Conservation (phyloP, 257 asterid species). For the Solanum bukasovii region DNA sequence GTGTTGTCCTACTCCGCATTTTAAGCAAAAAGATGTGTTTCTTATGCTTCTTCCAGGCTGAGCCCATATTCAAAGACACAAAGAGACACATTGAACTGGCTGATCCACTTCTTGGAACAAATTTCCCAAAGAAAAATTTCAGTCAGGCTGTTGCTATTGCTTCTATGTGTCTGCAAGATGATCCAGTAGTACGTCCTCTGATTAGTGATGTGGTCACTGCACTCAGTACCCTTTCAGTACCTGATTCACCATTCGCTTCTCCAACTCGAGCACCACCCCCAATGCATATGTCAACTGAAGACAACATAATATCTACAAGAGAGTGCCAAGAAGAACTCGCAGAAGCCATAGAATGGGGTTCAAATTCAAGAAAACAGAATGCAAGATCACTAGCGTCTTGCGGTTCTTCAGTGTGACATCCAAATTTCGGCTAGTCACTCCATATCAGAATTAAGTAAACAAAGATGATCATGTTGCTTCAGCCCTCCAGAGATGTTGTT, state of each 20-base stretch:
- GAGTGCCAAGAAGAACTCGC: slow-evolving; percentile 60
- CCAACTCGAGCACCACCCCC: slow-evolving; percentile 8
- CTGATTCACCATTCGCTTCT: slow-evolving; percentile 18
- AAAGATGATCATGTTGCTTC: not conserved
- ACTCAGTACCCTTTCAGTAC: slow-evolving; percentile 54
- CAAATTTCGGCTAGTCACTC: not conserved
- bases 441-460: not conserved
- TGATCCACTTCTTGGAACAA: slow-evolving; percentile 53
- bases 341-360: slow-evolving; percentile 88
- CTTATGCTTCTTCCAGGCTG: slow-evolving; percentile 29
- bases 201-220: slow-evolving; percentile 89
- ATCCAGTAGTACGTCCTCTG: slow-evolving; percentile 45
- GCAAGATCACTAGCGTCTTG: slow-evolving; percentile 2
- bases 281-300: not conserved
- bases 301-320: not conserved
- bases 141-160: slow-evolving; percentile 74
- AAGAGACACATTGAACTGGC: slow-evolving; percentile 40
- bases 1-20: not conserved
- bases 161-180: slow-evolving; percentile 81
- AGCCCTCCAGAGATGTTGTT: not conserved
- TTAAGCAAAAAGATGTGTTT: not conserved
- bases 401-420: slow-evolving; percentile 8
- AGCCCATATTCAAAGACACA: slow-evolving; percentile 58
- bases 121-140: slow-evolving; percentile 50
- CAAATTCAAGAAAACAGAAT: slow-evolving; percentile 35